phyloP scores from a whole-genome alignment of 768 basidiomycete species.

The Mycena olivaceomarginata region DNA sequence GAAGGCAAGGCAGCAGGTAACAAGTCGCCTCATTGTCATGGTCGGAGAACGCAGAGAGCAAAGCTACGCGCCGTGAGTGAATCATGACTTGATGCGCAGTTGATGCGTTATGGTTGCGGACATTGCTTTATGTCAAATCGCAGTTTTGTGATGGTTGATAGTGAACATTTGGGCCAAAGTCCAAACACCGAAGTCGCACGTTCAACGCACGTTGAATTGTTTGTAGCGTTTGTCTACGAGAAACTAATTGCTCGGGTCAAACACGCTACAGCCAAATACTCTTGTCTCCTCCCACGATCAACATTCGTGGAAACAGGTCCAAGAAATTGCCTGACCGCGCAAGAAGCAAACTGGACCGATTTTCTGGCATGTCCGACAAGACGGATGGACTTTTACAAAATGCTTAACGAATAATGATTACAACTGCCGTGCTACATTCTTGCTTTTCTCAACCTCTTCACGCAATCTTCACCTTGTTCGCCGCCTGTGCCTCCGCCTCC shows the following conservation, averaged over 20 bases:
- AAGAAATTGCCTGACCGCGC: no score
- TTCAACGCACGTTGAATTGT: no score
- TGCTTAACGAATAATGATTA: conserved; percentile 25
- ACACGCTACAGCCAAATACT: conserved; percentile 10
- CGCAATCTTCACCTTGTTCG: conserved; percentile 57
- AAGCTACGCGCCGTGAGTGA: no score
- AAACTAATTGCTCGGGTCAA: no score
- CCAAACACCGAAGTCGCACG: no score
- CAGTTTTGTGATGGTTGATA: no score
- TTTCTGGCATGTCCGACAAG: no score
- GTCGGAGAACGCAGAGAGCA: not conserved
- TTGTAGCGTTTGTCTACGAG: no score
- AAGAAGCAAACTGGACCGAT: not conserved
- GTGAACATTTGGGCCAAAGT: no score
- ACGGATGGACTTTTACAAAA: not conserved
- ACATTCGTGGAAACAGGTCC: not conserved
- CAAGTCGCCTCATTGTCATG: not conserved
- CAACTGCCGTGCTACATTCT: conserved; percentile 20
- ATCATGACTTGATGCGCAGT: no score
- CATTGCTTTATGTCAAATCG: no score
- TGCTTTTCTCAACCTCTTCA: conserved; percentile 22
- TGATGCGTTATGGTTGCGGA: no score
- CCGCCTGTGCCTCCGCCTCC: conserved; percentile 69
- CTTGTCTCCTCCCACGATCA: not conserved
- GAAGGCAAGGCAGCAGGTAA: not conserved